Evolutionary conservation across 2,329 filamentous ascomycete genomes (phyloP), one percentile per base, ranked within the genome.

Genomic region (Penicillium paneum): DNA sequence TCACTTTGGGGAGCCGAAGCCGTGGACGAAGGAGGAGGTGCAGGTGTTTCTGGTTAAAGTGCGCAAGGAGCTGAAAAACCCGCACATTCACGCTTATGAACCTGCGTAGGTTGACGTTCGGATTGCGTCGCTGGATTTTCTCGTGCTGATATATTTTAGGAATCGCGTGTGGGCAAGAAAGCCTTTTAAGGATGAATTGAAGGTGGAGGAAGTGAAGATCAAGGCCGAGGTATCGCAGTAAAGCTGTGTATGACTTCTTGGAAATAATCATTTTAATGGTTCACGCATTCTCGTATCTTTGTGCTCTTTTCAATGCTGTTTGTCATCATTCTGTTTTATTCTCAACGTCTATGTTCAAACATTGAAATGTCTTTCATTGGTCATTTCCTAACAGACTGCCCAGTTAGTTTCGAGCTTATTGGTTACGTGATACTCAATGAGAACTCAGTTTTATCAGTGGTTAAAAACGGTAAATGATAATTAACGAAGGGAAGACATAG

Each of bases 1-100:
- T 13, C 58, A 65, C 13, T 61, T 51, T 46, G 66, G 66, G 1
- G 59, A 57, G 19, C 66, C 66, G 5, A 43, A 40, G 40, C 61
- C 61, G 10, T 63, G 61, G 61, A 47, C 54, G 2, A 59, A 55
- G 39, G 61, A 62, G 10, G 61, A 63, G 43, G 61, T 63, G 12
- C 57, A 63, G 36, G 28, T 52, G 17, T 52, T 40, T 12, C 32
- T 52, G 13, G 29, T 35, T 11, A 47, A 34, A 28, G 42, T 52
- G 17, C 49, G 49, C 24, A n/a, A 21, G 3, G 49, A 52, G 35
- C 17, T 52, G 42, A 47, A 28, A 8, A 47, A 47, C 12, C 49
- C 49, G 10, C 42, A 31, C 2, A 52, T 36, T 15, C 49, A 52
- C 12, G 49, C 49, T 13, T 52, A 52, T 40, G 42, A 47, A 32